Evolutionary conservation across 2,329 filamentous ascomycete genomes (phyloP).

Genomic region (Xylariaceae sp.): DNA sequence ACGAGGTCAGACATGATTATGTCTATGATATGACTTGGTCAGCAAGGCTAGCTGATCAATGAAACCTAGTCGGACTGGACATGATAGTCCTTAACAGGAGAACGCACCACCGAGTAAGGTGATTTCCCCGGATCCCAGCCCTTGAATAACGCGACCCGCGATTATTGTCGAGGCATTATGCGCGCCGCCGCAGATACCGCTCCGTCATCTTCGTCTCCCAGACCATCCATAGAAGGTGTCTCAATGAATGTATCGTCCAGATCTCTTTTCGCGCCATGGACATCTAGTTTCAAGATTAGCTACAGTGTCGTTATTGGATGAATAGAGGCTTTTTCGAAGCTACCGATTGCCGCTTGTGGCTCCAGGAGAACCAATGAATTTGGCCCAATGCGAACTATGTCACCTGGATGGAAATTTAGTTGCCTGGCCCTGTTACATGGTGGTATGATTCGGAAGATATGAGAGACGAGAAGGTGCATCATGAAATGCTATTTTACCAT

Average conservation of each 20-base stretch:
- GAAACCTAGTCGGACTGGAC: background rate
- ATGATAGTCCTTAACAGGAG: background rate
- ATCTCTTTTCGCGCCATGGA: background rate
- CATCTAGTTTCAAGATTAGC: background rate
- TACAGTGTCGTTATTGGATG: background rate
- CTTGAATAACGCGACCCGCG: no score
- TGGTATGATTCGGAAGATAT: background rate
- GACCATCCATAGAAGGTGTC: background rate
- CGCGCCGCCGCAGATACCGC: no score
- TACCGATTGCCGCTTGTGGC: constrained; percentile 8
- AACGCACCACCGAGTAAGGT: background rate
- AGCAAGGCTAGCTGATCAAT: background rate
- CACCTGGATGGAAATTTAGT: background rate
- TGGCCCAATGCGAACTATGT: constrained; percentile 10
- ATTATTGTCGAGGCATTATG: no score
- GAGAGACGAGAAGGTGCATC: background rate
- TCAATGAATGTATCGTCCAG: constrained; percentile 6
- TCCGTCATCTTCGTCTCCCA: constrained; percentile 2
- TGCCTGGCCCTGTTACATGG: background rate
- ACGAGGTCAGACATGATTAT: constrained; percentile 2
- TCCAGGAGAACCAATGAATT: constrained; percentile 6
- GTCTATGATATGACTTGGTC: background rate
- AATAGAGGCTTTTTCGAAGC: background rate
- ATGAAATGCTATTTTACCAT: background rate
- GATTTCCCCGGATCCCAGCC: no score